Conservation (phyloP, 306 rosid species). For the Cicer chorassanicum region DNA sequence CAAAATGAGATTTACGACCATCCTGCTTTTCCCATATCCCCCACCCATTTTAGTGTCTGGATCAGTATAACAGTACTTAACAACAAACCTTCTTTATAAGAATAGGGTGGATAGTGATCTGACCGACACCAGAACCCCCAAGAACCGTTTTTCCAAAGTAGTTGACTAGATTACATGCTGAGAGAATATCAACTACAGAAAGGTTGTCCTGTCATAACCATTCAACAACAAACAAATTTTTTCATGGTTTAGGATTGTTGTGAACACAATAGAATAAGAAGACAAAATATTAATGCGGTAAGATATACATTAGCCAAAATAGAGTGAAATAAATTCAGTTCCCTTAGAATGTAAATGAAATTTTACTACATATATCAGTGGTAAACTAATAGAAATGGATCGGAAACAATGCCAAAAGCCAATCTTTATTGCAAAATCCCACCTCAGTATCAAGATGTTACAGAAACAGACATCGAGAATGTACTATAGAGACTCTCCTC, state of each 20-base stretch:
- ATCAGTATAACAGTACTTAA: constrained; percentile 39
- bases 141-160: constrained; percentile 96
- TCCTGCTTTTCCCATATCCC: constrained; percentile 14
- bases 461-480: neutral
- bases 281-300: constrained; percentile 18
- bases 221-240: constrained; percentile 41
- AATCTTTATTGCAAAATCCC: constrained; percentile 9
- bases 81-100: constrained; percentile 86
- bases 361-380: neutral
- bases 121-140: constrained; percentile 99
- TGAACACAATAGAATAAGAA: constrained; percentile 25
- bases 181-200: constrained; percentile 98
- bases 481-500: constrained; percentile 1
- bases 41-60: constrained; percentile 10
- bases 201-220: constrained; percentile 89
- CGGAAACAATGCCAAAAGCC: neutral
- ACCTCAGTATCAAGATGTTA: neutral
- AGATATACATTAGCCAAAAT: constrained; percentile 30
- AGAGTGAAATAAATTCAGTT: constrained; percentile 10
- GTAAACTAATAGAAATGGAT: constrained; percentile 16
- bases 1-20: constrained; percentile 31
- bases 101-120: constrained; percentile 84
- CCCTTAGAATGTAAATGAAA: neutral
- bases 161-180: constrained; percentile 96
- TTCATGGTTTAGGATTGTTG: constrained; percentile 37